These are phyloP conservation scores for Globisporangium camurandrum DNA, from an alignment of 352 stramenopile species.

Conservation along the genomic window DNA sequence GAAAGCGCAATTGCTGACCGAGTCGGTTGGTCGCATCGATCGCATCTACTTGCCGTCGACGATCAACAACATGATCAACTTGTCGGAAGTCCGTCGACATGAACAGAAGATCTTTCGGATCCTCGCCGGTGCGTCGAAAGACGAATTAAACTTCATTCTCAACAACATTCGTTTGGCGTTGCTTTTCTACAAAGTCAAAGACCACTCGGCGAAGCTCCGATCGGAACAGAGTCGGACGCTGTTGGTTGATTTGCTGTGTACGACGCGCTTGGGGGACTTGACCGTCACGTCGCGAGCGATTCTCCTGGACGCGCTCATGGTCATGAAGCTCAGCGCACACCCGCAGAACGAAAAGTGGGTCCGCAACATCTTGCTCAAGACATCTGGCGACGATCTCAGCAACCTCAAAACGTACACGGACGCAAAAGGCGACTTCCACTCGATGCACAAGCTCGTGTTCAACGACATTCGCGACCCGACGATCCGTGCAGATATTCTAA, in stretches of 20 bases:
- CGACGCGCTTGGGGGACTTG: constrained; percentile 89
- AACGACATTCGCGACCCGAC: constrained; percentile 88
- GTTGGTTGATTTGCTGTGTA: constrained; percentile 92
- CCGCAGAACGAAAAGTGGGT: constrained; percentile 93
- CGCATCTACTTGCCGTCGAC: constrained; percentile 80
- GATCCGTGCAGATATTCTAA: constrained; percentile 92
- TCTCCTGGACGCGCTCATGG: constrained; percentile 94
- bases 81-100: constrained; percentile 65
- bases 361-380: constrained; percentile 95
- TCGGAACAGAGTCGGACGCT: constrained; percentile 87
- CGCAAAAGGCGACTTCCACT: constrained; percentile 94
- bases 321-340: constrained; percentile 96
- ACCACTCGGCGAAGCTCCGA: constrained; percentile 59
- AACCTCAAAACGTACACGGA: constrained; percentile 96
- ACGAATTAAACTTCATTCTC: constrained; percentile 97
- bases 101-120: constrained; percentile 96
- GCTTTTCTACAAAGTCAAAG: constrained; percentile 99
- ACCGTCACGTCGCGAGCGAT: constrained; percentile 89
- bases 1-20: constrained; percentile 63
- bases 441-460: constrained; percentile 98
- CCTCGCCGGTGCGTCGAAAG: constrained; percentile 90
- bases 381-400: constrained; percentile 92
- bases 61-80: constrained; percentile 87
- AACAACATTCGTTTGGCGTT: constrained; percentile 92
- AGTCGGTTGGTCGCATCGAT: constrained; percentile 71